Base-by-base conservation (phyloP, 108 stramenopile species). In the Nitzschia sp. region DNA sequence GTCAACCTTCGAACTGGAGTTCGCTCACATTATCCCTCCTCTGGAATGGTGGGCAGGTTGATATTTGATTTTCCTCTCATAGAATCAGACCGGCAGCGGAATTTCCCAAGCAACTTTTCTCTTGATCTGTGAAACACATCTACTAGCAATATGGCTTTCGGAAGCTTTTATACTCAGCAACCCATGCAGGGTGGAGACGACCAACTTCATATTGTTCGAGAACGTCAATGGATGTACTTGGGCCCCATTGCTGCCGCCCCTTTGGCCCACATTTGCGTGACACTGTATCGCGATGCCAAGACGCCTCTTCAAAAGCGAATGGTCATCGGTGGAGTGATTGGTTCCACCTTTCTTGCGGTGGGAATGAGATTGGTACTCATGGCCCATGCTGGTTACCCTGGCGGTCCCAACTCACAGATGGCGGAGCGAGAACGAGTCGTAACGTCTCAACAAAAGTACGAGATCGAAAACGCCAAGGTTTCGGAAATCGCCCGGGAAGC, bases 181-280 rank as follows among this genome's bases (percentile, higher is more conserved):
- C 29, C 29, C 29, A 34, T 34, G 29, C 29, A 34, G 5, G 1
- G 3, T 34, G 29, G 5, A 1, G 29, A 48, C 14, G 46, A 48
- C 46, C 19, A 41, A 59, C 54, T 65, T 3, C 57, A 60, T 41
- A 40, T 63, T n/a, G 65, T 58, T 20, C 70, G 81, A 24, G 72
- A 75, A 46, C 81, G 73, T 14, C 81, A 82, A 63, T 82, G 81
- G 81, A 77, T 78, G 64, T 82, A 82, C 41, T 40, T 82, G 12
- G 81, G 81, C 21, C 81, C 81, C 10, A 82, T 82, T 25, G 34
- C 44, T 25, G 81, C 81, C 20, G 68, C 81, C 3, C 81, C 81
- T 15, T 22, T 82, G 7, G 81, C 81, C 7, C 81, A 82, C 51
- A 82, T 82, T 39, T 38, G 69, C n/a, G 81, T 82, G 7, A 73